phyloP scores from a whole-genome alignment of 192 early-diverging fungal genomes.

The Geosiphon pyriformis region DNA sequence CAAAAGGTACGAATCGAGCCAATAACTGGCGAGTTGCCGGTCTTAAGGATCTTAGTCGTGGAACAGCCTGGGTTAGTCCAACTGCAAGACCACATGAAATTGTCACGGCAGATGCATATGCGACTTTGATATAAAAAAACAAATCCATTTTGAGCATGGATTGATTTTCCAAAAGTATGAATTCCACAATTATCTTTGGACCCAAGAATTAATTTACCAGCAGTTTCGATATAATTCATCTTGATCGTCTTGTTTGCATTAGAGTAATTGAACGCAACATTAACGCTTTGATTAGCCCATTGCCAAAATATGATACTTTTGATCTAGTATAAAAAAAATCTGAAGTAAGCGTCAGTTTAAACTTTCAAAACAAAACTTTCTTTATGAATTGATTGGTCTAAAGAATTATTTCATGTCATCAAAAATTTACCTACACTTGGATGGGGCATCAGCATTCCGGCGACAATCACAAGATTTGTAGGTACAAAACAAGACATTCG shows the following conservation, averaged over 20 bases:
- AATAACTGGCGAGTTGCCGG: conserved; percentile 37
- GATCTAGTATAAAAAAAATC: conserved; percentile 33
- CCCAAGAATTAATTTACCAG: conserved; percentile 37
- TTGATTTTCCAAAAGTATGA: too few species aligned
- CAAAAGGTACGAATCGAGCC: conserved; percentile 60
- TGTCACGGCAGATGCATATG: conserved; percentile 68
- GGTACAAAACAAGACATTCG: conserved; percentile 82
- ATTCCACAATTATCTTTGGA: too few species aligned
- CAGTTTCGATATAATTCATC: conserved; percentile 70
- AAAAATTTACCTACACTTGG: conserved; percentile 49
- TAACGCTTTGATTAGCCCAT: conserved; percentile 78
- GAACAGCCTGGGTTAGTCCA: conserved; percentile 60
- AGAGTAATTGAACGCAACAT: conserved; percentile 79
- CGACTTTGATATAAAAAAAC: conserved; percentile 44
- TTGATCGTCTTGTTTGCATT: conserved; percentile 79
- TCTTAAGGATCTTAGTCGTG: conserved; percentile 45
- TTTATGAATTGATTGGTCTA: too few species aligned
- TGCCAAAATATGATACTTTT: conserved; percentile 68
- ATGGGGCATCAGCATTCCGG: conserved; percentile 80
- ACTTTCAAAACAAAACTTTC: too few species aligned
- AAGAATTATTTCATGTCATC: too few species aligned
- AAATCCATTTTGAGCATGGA: too few species aligned
- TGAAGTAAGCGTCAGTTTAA: too few species aligned
- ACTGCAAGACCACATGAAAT: conserved; percentile 74
- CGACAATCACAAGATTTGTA: conserved; percentile 76